These are phyloP conservation scores for Urochloa ruziziensis DNA, from an alignment of 176 grass and related monocot genomes.

Conservation along the genomic window DNA sequence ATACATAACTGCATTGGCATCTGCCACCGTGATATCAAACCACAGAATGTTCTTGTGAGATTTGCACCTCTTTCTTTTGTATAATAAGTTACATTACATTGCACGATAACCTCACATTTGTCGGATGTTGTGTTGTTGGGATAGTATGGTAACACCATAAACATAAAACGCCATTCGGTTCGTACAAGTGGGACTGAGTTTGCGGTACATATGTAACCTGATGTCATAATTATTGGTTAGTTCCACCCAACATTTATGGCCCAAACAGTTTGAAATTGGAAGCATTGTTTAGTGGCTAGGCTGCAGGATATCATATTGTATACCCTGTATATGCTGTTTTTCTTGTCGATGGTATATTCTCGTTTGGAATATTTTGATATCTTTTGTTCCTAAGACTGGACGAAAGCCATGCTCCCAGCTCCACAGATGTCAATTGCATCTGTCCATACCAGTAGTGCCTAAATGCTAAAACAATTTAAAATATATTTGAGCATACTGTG, in stretches of 20 bases:
- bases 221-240: conserved; percentile 29
- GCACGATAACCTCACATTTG: neutral
- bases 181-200: neutral
- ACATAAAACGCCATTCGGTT: neutral
- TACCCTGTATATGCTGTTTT: conserved; percentile 11
- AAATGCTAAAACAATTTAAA: neutral
- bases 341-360: neutral
- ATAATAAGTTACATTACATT: conserved; percentile 15
- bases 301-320: conserved; percentile 19
- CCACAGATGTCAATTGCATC: conserved; percentile 1
- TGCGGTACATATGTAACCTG: conserved; percentile 15
- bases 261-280: conserved; percentile 19
- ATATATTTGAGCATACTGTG: neutral
- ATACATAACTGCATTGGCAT: conserved; percentile 88
- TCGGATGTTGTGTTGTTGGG: neutral
- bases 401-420: neutral
- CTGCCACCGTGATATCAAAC: conserved; percentile 99
- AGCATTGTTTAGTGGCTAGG: conserved; percentile 21
- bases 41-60: conserved; percentile 93
- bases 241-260: conserved; percentile 16
- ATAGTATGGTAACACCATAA: conserved; percentile 1
- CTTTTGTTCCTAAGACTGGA: conserved; percentile 5
- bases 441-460: neutral
- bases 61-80: conserved; percentile 22
- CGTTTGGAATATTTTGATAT: neutral